Conservation (phyloP, 768 basidiomycete species). For the Favolaschia claudopus region DNA sequence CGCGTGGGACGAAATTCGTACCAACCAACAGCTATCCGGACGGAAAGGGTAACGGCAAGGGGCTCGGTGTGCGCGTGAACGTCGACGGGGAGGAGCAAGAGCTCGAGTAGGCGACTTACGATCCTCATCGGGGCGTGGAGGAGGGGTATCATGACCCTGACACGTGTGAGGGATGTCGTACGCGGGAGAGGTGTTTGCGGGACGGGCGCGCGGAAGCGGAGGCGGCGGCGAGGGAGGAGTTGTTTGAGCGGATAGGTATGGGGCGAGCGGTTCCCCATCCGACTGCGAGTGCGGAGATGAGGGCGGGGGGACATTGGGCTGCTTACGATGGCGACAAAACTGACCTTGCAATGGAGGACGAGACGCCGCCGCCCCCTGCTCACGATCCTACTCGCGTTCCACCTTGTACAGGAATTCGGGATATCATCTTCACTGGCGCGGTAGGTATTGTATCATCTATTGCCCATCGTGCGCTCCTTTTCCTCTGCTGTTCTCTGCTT, state of each 20-base stretch:
- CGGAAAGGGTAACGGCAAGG: too few relatives aligned
- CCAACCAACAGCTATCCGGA: too few relatives aligned
- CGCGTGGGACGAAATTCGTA: constrained; percentile 31
- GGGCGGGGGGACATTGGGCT: constrained; percentile 32
- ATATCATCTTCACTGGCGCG: constrained; percentile 69
- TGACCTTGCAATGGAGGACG: constrained; percentile 28
- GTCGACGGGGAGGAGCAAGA: constrained; percentile 28
- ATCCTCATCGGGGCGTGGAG: constrained; percentile 37
- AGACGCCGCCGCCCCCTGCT: constrained; percentile 9
- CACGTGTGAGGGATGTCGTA: constrained; percentile 36
- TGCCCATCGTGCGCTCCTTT: too few relatives aligned
- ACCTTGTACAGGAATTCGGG: constrained; percentile 61
- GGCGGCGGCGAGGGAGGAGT: constrained; percentile 1
- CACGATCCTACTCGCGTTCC: constrained; percentile 24
- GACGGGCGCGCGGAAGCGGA: constrained; percentile 4
- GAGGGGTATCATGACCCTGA: constrained; percentile 51
- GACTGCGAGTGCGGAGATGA: too few relatives aligned
- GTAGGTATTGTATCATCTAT: constrained; percentile 45
- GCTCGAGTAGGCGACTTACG: constrained; percentile 53
- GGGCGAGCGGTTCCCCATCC: constrained; percentile 30
- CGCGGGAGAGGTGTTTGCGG: constrained; percentile 27
- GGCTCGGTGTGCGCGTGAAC: constrained; percentile 13
- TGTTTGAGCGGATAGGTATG: constrained; percentile 21
- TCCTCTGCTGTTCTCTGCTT: not conserved
- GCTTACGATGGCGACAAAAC: constrained; percentile 30